These are phyloP conservation scores for Collariella sp. DNA, from an alignment of 495 filamentous ascomycete genomes.

Conservation along the genomic window DNA sequence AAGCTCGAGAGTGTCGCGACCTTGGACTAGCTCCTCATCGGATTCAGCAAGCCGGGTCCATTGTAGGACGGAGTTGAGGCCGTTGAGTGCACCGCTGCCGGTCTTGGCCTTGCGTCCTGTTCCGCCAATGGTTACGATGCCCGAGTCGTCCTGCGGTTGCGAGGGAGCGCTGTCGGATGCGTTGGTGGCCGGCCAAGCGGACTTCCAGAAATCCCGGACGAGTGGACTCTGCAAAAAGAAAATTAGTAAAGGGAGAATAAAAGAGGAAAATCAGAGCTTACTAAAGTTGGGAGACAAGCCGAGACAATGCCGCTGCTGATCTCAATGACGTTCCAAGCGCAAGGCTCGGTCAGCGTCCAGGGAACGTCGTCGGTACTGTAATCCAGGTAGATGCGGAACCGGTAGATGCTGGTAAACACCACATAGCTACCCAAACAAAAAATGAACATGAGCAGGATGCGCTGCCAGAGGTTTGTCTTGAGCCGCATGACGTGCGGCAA, in stretches of 20 bases:
- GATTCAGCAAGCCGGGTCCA: background rate
- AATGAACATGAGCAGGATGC: background rate
- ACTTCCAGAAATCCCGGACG: conserved; percentile 1
- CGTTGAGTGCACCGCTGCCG: background rate
- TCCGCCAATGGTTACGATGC: conserved; percentile 2
- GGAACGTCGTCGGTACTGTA: conserved; percentile 6
- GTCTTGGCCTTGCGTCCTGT: background rate
- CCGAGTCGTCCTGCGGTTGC: background rate
- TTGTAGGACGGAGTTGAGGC: background rate
- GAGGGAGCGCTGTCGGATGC: background rate
- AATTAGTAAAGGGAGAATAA: too few species aligned
- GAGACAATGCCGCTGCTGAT: conserved; percentile 6
- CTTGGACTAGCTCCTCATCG: background rate
- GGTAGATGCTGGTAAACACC: conserved; percentile 6
- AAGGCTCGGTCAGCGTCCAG: background rate
- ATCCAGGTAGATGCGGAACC: background rate
- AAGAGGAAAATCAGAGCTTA: background rate
- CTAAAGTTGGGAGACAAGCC: background rate
- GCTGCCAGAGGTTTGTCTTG: conserved; percentile 2
- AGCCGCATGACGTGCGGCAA: conserved; percentile 5
- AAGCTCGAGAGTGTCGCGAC: background rate
- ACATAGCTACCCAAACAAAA: conserved; percentile 2
- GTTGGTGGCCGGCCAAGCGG: background rate
- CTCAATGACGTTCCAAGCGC: conserved; percentile 8
- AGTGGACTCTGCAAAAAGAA: background rate